A percentile compares a stretch with the other conserved stretches of the same genome.
Conservation (phyloP, 1,284 basidiomycete genomes). For the Pisolithus thermaeus region DNA sequence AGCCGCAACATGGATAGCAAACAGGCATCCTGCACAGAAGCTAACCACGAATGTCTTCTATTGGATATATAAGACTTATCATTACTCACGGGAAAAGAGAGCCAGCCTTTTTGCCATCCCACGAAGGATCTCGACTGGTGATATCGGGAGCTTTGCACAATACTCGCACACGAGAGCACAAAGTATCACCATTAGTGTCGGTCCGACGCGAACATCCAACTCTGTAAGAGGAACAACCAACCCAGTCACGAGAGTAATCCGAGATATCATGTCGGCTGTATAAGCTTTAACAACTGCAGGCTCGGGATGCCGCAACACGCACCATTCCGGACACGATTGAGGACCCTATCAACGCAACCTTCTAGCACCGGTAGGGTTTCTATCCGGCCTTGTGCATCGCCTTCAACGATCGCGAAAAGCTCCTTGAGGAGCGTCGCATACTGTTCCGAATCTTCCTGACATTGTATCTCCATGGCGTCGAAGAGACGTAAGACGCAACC, state of each 20-base stretch:
- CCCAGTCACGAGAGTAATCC: conserved; percentile 43
- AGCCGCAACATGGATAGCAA: conserved; percentile 64
- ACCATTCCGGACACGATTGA: conserved; percentile 47
- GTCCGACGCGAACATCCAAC: conserved; percentile 36
- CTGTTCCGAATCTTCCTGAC: conserved; percentile 46
- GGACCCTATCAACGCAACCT: conserved; percentile 46
- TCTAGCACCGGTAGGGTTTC: conserved; percentile 44
- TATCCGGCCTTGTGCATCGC: conserved; percentile 20
- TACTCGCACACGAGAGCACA: conserved; percentile 61
- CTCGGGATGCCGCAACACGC: conserved; percentile 14
- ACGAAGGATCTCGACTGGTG: conserved; percentile 46
- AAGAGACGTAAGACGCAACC: conserved; percentile 42
- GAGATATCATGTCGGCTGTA: conserved; percentile 40
- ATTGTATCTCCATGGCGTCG: conserved; percentile 50
- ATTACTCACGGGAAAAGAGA: conserved; percentile 42
- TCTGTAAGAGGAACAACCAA: conserved; percentile 47
- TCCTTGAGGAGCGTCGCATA: conserved; percentile 52
- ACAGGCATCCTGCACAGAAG: conserved; percentile 62
- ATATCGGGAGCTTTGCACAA: conserved; percentile 42
- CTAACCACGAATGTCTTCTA: conserved; percentile 30
- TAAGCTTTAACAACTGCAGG: conserved; percentile 11
- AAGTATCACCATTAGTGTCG: conserved; percentile 59
- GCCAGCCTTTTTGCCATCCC: conserved; percentile 44
- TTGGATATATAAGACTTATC: neutral
- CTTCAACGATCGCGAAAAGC: conserved; percentile 41